Conservation (phyloP, 2,329 filamentous ascomycete species). For the Colletotrichum incanum region DNA sequence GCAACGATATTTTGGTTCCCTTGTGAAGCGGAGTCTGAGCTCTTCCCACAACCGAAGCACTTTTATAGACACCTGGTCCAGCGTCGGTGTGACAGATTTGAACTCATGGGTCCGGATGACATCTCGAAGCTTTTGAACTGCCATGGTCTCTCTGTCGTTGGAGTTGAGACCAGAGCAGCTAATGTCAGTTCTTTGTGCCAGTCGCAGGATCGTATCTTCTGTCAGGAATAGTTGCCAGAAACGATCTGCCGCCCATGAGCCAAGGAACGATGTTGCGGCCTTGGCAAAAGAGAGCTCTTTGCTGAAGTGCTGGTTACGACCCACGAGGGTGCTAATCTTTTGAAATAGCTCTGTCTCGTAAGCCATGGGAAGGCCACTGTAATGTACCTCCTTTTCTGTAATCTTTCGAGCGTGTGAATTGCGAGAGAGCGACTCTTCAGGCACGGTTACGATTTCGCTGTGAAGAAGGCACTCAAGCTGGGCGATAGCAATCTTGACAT, state of each 20-base stretch:
- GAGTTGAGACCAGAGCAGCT: constrained; percentile 47
- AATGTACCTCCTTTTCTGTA: constrained; percentile 63
- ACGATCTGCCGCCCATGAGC: constrained; percentile 87
- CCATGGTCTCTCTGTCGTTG: constrained; percentile 68
- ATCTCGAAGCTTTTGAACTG: constrained; percentile 72
- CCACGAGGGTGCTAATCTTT: constrained; percentile 64
- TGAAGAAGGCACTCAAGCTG: constrained; percentile 85
- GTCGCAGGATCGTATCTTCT: constrained; percentile 72
- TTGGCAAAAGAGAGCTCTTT: constrained; percentile 73
- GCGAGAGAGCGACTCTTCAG: constrained; percentile 58
- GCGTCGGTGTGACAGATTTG: constrained; percentile 48
- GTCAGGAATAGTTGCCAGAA: constrained; percentile 82
- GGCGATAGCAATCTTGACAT: constrained; percentile 78
- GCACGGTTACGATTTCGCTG: constrained; percentile 84
- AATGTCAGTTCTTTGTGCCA: constrained; percentile 68
- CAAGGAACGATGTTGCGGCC: constrained; percentile 76
- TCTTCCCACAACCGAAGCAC: constrained; percentile 74
- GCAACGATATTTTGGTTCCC: constrained; percentile 74
- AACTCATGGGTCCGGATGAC: constrained; percentile 70
- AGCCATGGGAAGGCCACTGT: constrained; percentile 61
- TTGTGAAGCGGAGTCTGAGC: constrained; percentile 75
- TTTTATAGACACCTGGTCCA: constrained; percentile 78
- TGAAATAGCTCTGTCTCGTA: constrained; percentile 78
- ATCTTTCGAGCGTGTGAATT: constrained; percentile 59
- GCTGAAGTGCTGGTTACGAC: constrained; percentile 63